Conservation (phyloP, 2,329 filamentous ascomycete species). For the Tolypocladium pustulatum region DNA sequence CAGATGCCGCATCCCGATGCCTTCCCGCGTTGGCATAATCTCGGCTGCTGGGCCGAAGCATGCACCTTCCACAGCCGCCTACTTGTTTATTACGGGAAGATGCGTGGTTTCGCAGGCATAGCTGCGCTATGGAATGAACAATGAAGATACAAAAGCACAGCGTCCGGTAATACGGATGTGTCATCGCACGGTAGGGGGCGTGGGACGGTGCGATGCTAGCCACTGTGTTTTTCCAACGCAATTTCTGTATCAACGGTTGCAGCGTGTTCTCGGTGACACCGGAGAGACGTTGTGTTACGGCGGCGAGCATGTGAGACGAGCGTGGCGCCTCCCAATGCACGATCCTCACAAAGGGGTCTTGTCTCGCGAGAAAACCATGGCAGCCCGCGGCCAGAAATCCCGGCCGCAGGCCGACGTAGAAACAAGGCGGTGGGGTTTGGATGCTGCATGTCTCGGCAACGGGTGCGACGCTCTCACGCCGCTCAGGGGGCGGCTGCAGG, state of each 20-base stretch:
- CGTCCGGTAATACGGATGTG: not conserved
- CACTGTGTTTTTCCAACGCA: too few species aligned
- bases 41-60: not conserved
- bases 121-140: not conserved
- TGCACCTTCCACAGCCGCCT: not conserved
- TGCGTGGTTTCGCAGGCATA: not conserved
- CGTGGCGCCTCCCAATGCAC: not conserved
- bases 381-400: not conserved
- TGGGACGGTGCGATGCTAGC: too few species aligned
- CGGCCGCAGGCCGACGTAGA: not conserved
- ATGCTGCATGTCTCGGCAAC: not conserved
- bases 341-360: not conserved
- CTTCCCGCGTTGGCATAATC: not conserved
- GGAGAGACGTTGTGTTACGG: too few species aligned
- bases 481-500: not conserved
- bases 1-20: not conserved
- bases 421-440: not conserved
- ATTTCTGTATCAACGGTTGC: too few species aligned
- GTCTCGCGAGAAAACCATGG: not conserved
- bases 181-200: too few species aligned
- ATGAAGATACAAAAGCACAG: not conserved
- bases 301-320: not conserved
- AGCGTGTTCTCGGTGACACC: too few species aligned
- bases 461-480: not conserved
- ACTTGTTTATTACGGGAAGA: not conserved